Conservation (phyloP, 2,329 filamentous ascomycete genomes). For the Fonsecaea nubica region DNA sequence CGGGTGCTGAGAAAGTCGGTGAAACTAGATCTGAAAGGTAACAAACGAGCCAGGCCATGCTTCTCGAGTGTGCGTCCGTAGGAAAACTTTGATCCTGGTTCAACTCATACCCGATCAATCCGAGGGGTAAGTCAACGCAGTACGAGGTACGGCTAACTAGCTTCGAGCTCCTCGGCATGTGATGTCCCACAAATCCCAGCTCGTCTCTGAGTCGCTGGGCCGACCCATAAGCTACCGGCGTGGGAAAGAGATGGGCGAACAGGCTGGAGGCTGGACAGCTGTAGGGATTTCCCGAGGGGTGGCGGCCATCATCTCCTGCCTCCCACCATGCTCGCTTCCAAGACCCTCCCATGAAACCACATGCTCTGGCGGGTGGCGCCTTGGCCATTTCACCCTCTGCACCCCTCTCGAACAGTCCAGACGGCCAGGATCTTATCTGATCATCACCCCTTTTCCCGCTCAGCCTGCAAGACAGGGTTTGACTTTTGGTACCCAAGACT, state of each 20-base stretch:
- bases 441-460: conserved; percentile 5
- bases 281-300: no score
- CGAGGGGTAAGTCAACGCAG: no score
- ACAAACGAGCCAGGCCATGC: not conserved
- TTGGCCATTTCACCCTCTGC: not conserved
- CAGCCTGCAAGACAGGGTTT: not conserved
- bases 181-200: not conserved
- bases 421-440: not conserved
- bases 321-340: not conserved
- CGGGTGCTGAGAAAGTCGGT: not conserved
- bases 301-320: not conserved
- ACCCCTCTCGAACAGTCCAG: not conserved
- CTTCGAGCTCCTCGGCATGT: not conserved
- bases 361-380: not conserved
- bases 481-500: not conserved
- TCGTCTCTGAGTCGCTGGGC: not conserved
- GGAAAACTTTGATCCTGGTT: not conserved
- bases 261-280: not conserved
- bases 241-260: not conserved
- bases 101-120: no score
- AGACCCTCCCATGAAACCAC: not conserved
- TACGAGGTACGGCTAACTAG: not conserved
- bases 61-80: no score
- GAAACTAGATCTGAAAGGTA: not conserved
- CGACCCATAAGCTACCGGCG: not conserved